phyloP scores from a whole-genome alignment of 139 green algal genomes.

The Spirogloea muscicola region DNA sequence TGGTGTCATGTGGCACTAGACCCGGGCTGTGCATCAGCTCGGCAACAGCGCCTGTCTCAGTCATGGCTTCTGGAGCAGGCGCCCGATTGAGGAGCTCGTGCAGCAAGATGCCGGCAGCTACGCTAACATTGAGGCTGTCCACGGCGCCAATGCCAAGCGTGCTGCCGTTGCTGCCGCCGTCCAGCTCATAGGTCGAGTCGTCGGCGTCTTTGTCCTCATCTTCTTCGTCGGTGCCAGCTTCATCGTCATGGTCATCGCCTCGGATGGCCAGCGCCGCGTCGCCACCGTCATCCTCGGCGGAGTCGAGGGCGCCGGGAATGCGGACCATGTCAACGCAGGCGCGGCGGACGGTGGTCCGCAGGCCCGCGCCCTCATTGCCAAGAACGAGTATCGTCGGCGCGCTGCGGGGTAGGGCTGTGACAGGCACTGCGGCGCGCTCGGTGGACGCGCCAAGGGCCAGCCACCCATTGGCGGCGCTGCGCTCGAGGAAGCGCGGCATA shows the following conservation, averaged over 20 bases:
- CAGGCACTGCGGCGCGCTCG: conserved; percentile 49
- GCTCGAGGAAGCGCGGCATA: conserved; percentile 69
- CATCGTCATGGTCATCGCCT: not conserved
- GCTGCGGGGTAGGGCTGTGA: conserved; percentile 42
- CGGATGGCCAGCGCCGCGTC: not conserved
- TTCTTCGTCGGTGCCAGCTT: not conserved
- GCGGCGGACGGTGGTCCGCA: conserved; percentile 59
- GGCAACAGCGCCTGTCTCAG: too few relatives aligned
- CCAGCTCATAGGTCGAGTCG: not conserved
- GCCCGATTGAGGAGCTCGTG: too few relatives aligned
- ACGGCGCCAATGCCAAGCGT: conserved; percentile 57
- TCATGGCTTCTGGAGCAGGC: too few relatives aligned
- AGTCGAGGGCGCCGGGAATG: not conserved
- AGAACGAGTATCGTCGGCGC: conserved; percentile 81
- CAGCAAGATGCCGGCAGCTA: conserved; percentile 84
- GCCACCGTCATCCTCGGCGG: not conserved
- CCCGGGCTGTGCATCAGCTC: too few relatives aligned
- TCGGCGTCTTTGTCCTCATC: not conserved
- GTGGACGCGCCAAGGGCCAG: conserved; percentile 68
- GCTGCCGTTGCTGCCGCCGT: not conserved
- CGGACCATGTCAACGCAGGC: conserved; percentile 57
- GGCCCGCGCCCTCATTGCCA: conserved; percentile 66
- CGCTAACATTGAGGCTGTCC: conserved; percentile 89
- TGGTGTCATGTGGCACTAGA: too few relatives aligned
- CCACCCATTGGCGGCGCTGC: conserved; percentile 37